Percentiles rank a stretch among this genome's conserved stretches.
These are phyloP conservation scores for Haematococcus lacustris DNA, from an alignment of 139 green algal species.

Conservation along the genomic window DNA sequence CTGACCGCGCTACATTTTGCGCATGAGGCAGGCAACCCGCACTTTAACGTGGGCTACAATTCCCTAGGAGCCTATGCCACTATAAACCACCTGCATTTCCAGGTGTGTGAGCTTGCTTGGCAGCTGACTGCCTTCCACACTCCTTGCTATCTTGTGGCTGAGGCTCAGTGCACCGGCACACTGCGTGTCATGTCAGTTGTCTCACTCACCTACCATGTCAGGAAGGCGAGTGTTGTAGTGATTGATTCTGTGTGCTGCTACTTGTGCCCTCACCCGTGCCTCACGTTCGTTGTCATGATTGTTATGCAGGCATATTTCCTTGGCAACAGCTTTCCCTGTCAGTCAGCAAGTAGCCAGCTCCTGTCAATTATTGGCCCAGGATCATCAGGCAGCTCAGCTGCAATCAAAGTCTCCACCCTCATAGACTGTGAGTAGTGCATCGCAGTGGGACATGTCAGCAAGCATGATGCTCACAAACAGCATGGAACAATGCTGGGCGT, in stretches of 20 bases:
- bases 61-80: constrained; percentile 93
- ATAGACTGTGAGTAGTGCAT: too few species aligned
- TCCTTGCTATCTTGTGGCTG: constrained; percentile 7
- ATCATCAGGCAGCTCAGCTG: too few species aligned
- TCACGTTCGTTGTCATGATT: not conserved
- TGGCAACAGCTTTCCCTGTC: constrained; percentile 67
- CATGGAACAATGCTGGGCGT: not conserved
- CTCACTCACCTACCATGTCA: not conserved
- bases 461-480: not conserved
- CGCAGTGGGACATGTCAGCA: not conserved
- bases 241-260: not conserved
- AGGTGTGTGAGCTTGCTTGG: constrained; percentile 43
- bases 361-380: too few species aligned
- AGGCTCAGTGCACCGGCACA: not conserved
- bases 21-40: constrained; percentile 75
- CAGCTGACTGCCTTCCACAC: not conserved
- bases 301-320: constrained; percentile 78
- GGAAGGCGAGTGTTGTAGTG: not conserved
- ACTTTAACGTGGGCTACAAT: constrained; percentile 94
- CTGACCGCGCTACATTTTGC: constrained; percentile 87
- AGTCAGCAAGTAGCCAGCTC: constrained; percentile 63
- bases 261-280: not conserved
- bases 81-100: constrained; percentile 99
- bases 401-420: too few species aligned
- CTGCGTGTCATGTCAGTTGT: constrained; percentile 10